phyloP scores from a whole-genome alignment of 2,329 filamentous ascomycete genomes.

The Verticillium nubilum region DNA sequence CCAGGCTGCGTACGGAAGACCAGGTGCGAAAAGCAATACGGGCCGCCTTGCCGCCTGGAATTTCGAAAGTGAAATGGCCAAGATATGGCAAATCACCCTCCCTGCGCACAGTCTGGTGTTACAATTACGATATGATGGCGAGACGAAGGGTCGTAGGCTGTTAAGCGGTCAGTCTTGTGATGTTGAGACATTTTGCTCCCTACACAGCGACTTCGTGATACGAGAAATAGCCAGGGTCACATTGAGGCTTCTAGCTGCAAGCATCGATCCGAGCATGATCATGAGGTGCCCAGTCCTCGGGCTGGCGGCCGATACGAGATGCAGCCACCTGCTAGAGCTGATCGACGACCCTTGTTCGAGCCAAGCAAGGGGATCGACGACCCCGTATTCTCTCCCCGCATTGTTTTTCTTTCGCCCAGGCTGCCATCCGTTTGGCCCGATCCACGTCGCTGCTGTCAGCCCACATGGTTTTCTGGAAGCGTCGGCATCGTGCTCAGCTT shows the following conservation, averaged over 20 bases:
- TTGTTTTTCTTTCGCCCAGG: neutral
- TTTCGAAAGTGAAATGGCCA: too few relatives aligned
- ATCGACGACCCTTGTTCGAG: neutral
- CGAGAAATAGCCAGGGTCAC: neutral
- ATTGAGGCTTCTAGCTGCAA: neutral
- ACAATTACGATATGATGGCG: too few relatives aligned
- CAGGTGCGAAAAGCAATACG: too few relatives aligned
- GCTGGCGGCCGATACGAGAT: neutral
- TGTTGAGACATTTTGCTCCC: neutral
- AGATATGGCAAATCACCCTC: too few relatives aligned
- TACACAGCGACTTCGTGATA: neutral
- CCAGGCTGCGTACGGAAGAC: too few relatives aligned
- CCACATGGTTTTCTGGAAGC: neutral
- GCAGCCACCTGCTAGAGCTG: neutral
- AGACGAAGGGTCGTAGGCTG: neutral
- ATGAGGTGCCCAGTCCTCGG: neutral
- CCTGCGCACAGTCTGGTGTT: too few relatives aligned
- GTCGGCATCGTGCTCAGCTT: neutral
- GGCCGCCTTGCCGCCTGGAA: too few relatives aligned
- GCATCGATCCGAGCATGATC: neutral
- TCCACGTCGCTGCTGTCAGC: neutral
- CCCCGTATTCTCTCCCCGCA: neutral
- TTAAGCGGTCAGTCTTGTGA: neutral
- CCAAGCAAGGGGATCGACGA: neutral
- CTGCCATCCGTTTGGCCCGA: neutral